phyloP scores from a whole-genome alignment of 306 rosid species.

The Trifolium repens region DNA sequence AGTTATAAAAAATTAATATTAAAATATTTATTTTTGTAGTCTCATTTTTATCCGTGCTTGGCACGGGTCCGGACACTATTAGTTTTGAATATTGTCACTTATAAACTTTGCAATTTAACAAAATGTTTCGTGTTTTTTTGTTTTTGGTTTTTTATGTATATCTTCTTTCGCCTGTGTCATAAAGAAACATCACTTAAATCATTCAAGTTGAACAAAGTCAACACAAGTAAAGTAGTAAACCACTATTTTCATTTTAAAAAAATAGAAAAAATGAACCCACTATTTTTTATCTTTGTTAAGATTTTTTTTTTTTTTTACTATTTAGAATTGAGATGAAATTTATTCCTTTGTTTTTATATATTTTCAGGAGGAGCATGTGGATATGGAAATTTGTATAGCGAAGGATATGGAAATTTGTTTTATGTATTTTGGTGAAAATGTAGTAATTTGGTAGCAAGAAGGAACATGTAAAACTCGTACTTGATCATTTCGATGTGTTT shows the following conservation, averaged over 20 bases:
- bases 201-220: not conserved
- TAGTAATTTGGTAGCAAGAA: no score
- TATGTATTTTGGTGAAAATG: no score
- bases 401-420: slow-evolving; percentile 64
- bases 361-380: slow-evolving; percentile 92
- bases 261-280: no score
- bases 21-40: no score
- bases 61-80: no score
- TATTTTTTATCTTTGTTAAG: not conserved
- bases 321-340: slow-evolving; percentile 27
- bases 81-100: not conserved
- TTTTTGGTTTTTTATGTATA: not conserved
- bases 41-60: no score
- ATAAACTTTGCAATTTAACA: not conserved
- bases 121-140: not conserved
- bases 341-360: slow-evolving; percentile 1
- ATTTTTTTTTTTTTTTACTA: not conserved
- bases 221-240: not conserved
- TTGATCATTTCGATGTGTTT: no score
- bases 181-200: not conserved
- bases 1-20: no score
- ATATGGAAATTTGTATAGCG: slow-evolving; percentile 87
- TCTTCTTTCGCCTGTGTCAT: not conserved
- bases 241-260: not conserved
- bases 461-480: no score